Evolutionary conservation across 805 yeast genomes (phyloP).

Genomic region (Pichia phayaonensis): DNA sequence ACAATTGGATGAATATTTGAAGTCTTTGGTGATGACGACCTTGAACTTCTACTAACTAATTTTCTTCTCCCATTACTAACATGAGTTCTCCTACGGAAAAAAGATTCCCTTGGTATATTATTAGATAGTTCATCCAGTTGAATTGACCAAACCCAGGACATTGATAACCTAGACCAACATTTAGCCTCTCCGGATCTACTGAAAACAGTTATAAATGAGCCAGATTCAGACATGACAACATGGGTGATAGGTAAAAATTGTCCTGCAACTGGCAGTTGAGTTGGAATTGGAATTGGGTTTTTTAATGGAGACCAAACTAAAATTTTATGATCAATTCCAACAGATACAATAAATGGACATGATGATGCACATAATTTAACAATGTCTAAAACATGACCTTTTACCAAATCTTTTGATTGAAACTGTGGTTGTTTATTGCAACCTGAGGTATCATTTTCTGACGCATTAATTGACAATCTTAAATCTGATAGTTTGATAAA

Average conservation of each 20-base stretch:
- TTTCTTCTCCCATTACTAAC: constrained; percentile 30
- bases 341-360: constrained; percentile 57
- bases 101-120: constrained; percentile 43
- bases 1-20: not conserved
- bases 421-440: constrained; percentile 7
- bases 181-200: constrained; percentile 45
- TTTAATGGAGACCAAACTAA: constrained; percentile 67
- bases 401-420: constrained; percentile 33
- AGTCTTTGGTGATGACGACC: not conserved
- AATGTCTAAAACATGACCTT: constrained; percentile 58
- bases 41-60: constrained; percentile 14
- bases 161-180: constrained; percentile 51
- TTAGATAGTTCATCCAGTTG: constrained; percentile 32
- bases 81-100: constrained; percentile 49
- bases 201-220: constrained; percentile 50
- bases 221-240: constrained; percentile 49
- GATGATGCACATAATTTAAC: constrained; percentile 52
- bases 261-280: constrained; percentile 33
- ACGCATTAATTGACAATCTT: not conserved
- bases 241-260: constrained; percentile 58
- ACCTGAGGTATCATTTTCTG: not conserved
- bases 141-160: constrained; percentile 52
- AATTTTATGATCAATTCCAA: constrained; percentile 68
- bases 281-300: constrained; percentile 39
- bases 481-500: not conserved